Evolutionary conservation across 768 basidiomycete species (phyloP).

Genomic region (Tulasnella sp.): DNA sequence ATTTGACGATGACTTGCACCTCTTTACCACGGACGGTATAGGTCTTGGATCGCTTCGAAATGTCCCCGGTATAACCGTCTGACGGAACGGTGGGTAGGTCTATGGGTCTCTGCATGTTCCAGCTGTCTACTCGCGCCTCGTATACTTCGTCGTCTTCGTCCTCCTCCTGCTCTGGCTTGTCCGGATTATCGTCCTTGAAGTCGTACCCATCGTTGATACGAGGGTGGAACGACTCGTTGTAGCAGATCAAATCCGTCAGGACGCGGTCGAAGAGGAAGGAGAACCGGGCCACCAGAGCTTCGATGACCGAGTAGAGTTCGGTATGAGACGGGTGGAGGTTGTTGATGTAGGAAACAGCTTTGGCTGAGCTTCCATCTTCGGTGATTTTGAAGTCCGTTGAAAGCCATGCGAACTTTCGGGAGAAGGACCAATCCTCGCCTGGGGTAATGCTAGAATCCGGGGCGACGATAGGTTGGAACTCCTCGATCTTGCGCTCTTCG

Average conservation of each 20-base stretch:
- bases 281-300: conserved; percentile 15
- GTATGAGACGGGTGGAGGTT: conserved; percentile 28
- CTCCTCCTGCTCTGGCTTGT: background rate
- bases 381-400: conserved; percentile 30
- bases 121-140: background rate
- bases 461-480: background rate
- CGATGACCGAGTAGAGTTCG: conserved; percentile 30
- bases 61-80: background rate
- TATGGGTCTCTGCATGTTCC: background rate
- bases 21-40: background rate
- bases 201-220: background rate
- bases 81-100: conserved; percentile 15
- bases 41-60: background rate
- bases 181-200: background rate
- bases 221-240: background rate
- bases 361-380: background rate
- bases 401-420: conserved; percentile 22
- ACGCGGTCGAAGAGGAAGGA: conserved; percentile 23
- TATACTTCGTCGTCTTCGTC: background rate
- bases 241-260: conserved; percentile 27
- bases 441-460: background rate
- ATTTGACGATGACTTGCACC: conserved; percentile 45
- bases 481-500: background rate
- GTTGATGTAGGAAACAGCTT: conserved; percentile 22
- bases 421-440: conserved; percentile 8